Conservation (phyloP, 768 basidiomycete species). For the Boletus pseudopeckii region DNA sequence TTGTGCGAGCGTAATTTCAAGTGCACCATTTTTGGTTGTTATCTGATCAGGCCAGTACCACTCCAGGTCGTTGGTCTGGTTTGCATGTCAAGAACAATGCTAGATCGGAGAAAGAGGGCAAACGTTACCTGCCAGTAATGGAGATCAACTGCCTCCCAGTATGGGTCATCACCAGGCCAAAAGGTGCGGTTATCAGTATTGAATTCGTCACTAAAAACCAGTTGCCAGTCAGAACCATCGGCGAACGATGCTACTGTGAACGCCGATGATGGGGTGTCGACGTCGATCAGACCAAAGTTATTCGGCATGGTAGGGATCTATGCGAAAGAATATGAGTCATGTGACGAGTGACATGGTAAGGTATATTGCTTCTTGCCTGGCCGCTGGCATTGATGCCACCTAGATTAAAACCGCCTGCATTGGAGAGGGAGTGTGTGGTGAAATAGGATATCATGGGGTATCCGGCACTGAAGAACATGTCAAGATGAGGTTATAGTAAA, state of each 20-base stretch:
- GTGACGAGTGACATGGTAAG: not conserved
- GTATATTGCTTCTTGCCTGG: conserved; percentile 42
- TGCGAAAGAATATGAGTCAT: not conserved
- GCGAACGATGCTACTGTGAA: conserved; percentile 51
- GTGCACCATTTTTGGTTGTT: conserved; percentile 67
- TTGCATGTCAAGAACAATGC: not conserved
- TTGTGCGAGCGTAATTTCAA: conserved; percentile 70
- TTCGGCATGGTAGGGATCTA: conserved; percentile 58
- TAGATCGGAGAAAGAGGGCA: not conserved
- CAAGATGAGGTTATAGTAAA: not conserved
- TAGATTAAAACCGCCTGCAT: conserved; percentile 62
- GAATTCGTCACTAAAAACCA: conserved; percentile 91
- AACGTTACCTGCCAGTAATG: conserved; percentile 67
- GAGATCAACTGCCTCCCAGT: conserved; percentile 81
- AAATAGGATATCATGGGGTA: conserved; percentile 63
- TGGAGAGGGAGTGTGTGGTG: conserved; percentile 41
- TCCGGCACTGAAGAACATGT: conserved; percentile 44
- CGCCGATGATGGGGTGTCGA: conserved; percentile 64
- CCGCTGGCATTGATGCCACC: conserved; percentile 77
- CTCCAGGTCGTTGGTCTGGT: conserved; percentile 69
- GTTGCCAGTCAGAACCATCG: conserved; percentile 52
- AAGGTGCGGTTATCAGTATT: conserved; percentile 76
- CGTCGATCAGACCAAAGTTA: conserved; percentile 72
- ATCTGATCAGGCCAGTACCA: conserved; percentile 87
- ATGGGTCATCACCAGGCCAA: conserved; percentile 79